Conservation (phyloP, 2,329 filamentous ascomycete genomes). For the Diaporthe ampelina region DNA sequence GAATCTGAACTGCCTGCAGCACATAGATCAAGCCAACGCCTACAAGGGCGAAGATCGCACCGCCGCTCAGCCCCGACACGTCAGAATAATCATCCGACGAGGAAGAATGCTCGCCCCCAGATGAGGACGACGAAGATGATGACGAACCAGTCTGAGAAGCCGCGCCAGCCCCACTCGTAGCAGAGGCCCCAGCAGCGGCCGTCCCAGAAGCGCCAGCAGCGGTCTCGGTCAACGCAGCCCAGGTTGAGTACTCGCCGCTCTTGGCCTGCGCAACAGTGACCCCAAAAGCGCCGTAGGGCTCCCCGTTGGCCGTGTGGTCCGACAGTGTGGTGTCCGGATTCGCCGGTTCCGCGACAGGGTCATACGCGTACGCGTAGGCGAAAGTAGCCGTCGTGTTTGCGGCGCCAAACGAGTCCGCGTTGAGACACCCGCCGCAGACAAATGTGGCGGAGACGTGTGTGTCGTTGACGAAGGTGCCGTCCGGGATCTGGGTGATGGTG, state of each 20-base stretch:
- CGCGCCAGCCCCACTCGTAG: not conserved
- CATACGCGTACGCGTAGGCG: conserved; percentile 40
- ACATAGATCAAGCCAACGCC: conserved; percentile 38
- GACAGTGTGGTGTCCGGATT: conserved; percentile 37
- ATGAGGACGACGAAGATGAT: conserved; percentile 12
- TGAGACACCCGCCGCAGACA: conserved; percentile 62
- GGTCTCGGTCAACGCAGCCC: conserved; percentile 33
- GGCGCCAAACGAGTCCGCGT: conserved; percentile 47
- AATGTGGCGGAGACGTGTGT: conserved; percentile 69
- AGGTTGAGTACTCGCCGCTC: conserved; percentile 38
- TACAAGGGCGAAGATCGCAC: conserved; percentile 21
- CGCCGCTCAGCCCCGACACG: conserved; percentile 6
- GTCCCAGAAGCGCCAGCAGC: conserved; percentile 16
- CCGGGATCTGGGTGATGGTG: conserved; percentile 60
- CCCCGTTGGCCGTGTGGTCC: conserved; percentile 41
- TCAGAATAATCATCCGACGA: not conserved
- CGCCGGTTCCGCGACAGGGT: conserved; percentile 38
- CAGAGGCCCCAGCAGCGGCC: conserved; percentile 16
- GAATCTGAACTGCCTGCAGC: conserved; percentile 39
- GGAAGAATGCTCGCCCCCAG: not conserved
- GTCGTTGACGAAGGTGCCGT: conserved; percentile 65
- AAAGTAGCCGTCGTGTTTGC: conserved; percentile 35
- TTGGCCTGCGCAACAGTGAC: conserved; percentile 36
- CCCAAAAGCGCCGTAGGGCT: conserved; percentile 41
- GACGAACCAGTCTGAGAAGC: conserved; percentile 14